Base-by-base conservation (phyloP, 2,329 filamentous ascomycete genomes). In the Biscogniauxia sp. region DNA sequence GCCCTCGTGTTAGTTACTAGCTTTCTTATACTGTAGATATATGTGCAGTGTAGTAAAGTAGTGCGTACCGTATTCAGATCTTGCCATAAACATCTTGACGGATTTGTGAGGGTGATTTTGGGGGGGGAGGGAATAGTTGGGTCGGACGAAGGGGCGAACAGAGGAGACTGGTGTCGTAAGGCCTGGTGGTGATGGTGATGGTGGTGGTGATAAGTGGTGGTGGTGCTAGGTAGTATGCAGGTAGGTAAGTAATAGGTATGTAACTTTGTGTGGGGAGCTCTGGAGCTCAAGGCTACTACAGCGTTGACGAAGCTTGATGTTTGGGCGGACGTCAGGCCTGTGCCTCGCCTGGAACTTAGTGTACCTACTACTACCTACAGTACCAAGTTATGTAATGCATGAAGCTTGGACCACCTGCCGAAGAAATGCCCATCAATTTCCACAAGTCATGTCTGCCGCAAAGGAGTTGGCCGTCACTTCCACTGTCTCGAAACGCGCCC, bases 1-100 rank as follows among this genome's bases (percentile, higher is more conserved):
- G 75, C 73, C 69, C 58, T 61, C 56, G 56, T 65, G 60, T 69
- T 64, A 67, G 65, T 62, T 67, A 62, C 45, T 32, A 66, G 63
- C 58, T 59, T 55, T 45, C 37, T 45, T 32, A 32, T 9, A 32
- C 28, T 32, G 28, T 32, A 32, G 28, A 32, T 32, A 32, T 32
- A 32, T 32, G 50, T 66, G 58, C 56, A 62, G 67, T 64, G 64
- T 66, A 64, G 65, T 58, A 64, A 64, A 65, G 65, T 60, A 67
- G 58, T 74, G 77, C 89, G 83, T 85, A 95, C 94, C 95, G 84
- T 99, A 99, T 94, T 99, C 95, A 77, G 94, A 98, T 83, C 95
- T 92, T 86, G 95, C 93, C 87, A 99, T 98, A 87, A 99, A 99
- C 95, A 97, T 97, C 73, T 82, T 92, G 85, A 75, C 81, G 79